A percentile compares a stretch with the other conserved stretches of the same genome.
Evolutionary conservation across 2,329 filamentous ascomycete genomes (phyloP).

Genomic region (Colletotrichum higginsianum): DNA sequence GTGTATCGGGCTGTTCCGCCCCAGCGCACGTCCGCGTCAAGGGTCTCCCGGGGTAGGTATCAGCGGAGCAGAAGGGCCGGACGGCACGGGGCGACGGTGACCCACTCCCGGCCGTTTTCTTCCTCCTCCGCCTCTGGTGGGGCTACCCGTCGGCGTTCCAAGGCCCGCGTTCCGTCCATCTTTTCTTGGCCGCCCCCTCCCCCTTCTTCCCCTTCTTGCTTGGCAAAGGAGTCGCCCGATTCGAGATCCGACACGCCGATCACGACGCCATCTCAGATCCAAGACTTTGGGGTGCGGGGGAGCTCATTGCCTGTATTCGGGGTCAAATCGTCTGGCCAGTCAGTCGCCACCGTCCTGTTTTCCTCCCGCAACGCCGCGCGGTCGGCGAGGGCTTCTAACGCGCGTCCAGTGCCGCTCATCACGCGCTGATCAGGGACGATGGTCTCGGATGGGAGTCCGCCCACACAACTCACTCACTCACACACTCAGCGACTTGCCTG

Average conservation of each 20-base stretch:
- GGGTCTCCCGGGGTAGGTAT: constrained; percentile 1
- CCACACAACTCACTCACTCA: neutral
- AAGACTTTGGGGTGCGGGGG: neutral
- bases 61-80: neutral
- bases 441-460: neutral
- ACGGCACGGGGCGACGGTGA: neutral
- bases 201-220: constrained; percentile 5
- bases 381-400: constrained; percentile 23
- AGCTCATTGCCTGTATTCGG: neutral
- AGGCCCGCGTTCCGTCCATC: too few relatives aligned
- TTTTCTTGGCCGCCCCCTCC: neutral
- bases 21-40: neutral
- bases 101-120: constrained; percentile 19
- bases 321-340: neutral
- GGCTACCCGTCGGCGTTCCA: too few relatives aligned
- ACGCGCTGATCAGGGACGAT: constrained; percentile 24
- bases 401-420: constrained; percentile 10
- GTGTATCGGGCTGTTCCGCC: constrained; percentile 28
- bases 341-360: constrained; percentile 5
- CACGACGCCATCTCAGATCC: constrained; percentile 1
- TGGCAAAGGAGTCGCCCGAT: constrained; percentile 27
- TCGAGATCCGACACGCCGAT: constrained; percentile 19
- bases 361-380: constrained; percentile 12
- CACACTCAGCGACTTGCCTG: neutral
- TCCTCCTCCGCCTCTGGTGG: too few relatives aligned